These are phyloP conservation scores for Gnaphalium uliginosum DNA, from an alignment of 129 eudicot genomes.

Conservation along the genomic window DNA sequence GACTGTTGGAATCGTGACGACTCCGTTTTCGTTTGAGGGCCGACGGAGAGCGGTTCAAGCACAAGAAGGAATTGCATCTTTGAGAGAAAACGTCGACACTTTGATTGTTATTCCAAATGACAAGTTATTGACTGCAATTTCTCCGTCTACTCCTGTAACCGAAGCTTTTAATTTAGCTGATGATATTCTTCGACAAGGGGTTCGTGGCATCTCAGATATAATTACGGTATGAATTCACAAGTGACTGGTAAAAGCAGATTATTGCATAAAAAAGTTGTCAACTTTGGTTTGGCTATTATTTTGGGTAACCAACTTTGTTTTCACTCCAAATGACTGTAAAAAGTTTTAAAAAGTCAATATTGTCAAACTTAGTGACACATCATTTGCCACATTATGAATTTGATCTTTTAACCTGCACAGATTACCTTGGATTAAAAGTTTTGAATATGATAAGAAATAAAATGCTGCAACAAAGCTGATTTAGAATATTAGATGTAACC, in stretches of 20 bases:
- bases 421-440: no score
- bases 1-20: conserved; percentile 93
- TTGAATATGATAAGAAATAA: background rate
- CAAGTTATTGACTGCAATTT: conserved; percentile 86
- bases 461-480: background rate
- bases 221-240: conserved; percentile 62
- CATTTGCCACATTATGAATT: background rate
- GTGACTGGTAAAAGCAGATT: background rate
- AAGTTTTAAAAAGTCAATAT: no score
- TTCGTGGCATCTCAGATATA: conserved; percentile 95
- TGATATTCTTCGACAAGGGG: conserved; percentile 96
- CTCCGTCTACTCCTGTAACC: conserved; percentile 86
- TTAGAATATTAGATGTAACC: no score
- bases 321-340: background rate
- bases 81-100: conserved; percentile 92
- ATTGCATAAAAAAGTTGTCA: background rate
- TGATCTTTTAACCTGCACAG: background rate
- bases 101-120: conserved; percentile 94
- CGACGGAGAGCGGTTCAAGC: conserved; percentile 86
- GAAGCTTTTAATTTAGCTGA: conserved; percentile 96
- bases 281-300: background rate
- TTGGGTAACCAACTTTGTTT: background rate
- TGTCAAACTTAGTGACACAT: background rate
- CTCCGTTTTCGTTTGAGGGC: conserved; percentile 92
- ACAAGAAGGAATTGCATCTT: conserved; percentile 95